phyloP scores from a whole-genome alignment of 371 early-diverging fungal genomes.

The Dichotomocladium elegans region DNA sequence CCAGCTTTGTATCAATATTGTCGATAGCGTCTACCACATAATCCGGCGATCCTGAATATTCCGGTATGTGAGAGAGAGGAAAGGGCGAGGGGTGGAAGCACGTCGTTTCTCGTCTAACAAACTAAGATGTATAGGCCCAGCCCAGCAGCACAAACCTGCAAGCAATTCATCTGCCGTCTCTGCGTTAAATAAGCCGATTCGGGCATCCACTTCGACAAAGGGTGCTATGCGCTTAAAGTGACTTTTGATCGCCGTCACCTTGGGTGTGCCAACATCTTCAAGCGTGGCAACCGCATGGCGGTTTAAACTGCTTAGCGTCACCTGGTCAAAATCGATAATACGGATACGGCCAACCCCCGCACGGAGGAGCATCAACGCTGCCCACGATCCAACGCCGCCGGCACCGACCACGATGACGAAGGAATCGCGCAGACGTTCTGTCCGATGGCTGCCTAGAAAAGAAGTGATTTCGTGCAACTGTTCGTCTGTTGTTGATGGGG shows the following conservation, averaged over 20 bases:
- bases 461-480: slow-evolving; percentile 82
- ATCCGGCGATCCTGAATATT: slow-evolving; percentile 54
- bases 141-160: slow-evolving; percentile 47
- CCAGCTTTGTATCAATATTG: slow-evolving; percentile 90
- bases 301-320: slow-evolving; percentile 86
- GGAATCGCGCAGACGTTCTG: slow-evolving; percentile 58
- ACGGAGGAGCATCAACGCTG: slow-evolving; percentile 86
- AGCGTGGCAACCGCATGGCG: slow-evolving; percentile 89
- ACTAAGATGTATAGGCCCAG: too few species aligned
- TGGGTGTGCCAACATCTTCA: slow-evolving; percentile 86
- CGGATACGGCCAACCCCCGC: slow-evolving; percentile 86
- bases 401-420: slow-evolving; percentile 94
- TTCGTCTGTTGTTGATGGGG: slow-evolving; percentile 47
- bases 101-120: too few species aligned
- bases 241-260: slow-evolving; percentile 71
- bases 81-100: too few species aligned
- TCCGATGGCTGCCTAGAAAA: slow-evolving; percentile 84
- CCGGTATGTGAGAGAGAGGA: neutral
- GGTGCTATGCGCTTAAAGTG: slow-evolving; percentile 77
- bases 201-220: slow-evolving; percentile 73
- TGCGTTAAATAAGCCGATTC: slow-evolving; percentile 70
- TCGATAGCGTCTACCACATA: slow-evolving; percentile 92
- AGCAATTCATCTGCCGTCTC: slow-evolving; percentile 71
- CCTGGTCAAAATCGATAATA: slow-evolving; percentile 95
- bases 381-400: slow-evolving; percentile 94